Conservation (phyloP, 148 eudicot genomes). For the Persicaria tinctoria region DNA sequence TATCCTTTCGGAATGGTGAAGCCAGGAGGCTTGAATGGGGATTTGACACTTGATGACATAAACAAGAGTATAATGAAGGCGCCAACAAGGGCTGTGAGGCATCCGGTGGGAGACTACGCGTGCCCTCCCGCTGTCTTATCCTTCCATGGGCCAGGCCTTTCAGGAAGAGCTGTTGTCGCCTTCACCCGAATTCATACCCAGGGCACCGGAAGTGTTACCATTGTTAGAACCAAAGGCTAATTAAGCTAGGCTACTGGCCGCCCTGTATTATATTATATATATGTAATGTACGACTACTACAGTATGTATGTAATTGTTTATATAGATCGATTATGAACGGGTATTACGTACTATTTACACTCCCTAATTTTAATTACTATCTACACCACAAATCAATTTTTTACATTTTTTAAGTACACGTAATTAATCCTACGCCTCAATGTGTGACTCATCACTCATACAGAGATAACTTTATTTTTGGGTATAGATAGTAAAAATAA, state of each 20-base stretch:
- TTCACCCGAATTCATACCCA: constrained; percentile 47
- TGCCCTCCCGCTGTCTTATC: constrained; percentile 37
- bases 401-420: too few relatives aligned
- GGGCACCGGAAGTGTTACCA: constrained; percentile 49
- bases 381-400: too few relatives aligned
- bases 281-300: too few relatives aligned
- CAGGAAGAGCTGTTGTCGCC: constrained; percentile 55
- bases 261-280: too few relatives aligned
- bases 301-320: too few relatives aligned
- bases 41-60: constrained; percentile 44
- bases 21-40: constrained; percentile 56
- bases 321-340: too few relatives aligned
- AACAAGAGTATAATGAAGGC: constrained; percentile 47
- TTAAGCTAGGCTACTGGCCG: not conserved
- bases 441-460: too few relatives aligned
- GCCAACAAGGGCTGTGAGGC: constrained; percentile 49
- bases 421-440: too few relatives aligned
- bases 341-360: too few relatives aligned
- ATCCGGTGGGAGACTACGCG: constrained; percentile 61
- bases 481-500: too few relatives aligned
- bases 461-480: too few relatives aligned
- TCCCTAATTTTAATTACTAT: too few relatives aligned
- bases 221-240: constrained; percentile 47
- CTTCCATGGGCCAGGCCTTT: constrained; percentile 39
- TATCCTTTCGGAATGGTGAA: constrained; percentile 55